Evolutionary conservation across 2,329 filamentous ascomycete genomes (phyloP).

Genomic region (Colletotrichum sp.): DNA sequence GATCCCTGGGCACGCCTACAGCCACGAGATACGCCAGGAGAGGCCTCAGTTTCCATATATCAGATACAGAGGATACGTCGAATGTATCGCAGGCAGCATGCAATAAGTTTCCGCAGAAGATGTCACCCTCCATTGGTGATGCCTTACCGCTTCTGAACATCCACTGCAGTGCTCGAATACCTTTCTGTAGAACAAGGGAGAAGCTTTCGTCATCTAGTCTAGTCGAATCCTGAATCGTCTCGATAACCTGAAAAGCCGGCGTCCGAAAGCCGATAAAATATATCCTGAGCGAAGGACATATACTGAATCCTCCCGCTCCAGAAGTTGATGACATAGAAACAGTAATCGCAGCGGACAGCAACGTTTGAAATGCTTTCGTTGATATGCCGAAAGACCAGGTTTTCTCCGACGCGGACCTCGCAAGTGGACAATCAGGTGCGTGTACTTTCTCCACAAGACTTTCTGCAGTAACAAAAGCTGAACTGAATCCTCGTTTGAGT

Average conservation of each 20-base stretch:
- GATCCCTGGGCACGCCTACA: too few relatives aligned
- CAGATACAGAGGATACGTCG: rapidly evolving
- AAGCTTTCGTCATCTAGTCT: too few relatives aligned
- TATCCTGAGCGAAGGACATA: not conserved
- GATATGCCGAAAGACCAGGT: not conserved
- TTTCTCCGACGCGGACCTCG: not conserved
- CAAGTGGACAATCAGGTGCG: not conserved
- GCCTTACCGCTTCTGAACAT: too few relatives aligned
- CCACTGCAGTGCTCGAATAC: too few relatives aligned
- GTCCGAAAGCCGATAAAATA: not conserved
- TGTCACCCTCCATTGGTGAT: too few relatives aligned
- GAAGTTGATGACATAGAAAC: not conserved
- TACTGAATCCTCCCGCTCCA: not conserved
- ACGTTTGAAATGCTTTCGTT: not conserved
- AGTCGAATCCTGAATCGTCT: rapidly evolving
- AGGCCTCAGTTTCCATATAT: too few relatives aligned
- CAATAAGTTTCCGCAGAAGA: rapidly evolving
- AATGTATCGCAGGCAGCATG: rapidly evolving
- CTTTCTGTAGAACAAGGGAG: too few relatives aligned
- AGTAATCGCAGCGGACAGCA: not conserved
- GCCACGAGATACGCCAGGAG: too few relatives aligned
- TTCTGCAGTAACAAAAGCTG: rapidly evolving
- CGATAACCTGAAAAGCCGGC: rapidly evolving
- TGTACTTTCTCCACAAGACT: not conserved
- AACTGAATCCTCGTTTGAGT: rapidly evolving